phyloP scores from a whole-genome alignment of 176 grass and related monocot genomes.

The Avena atlantica region DNA sequence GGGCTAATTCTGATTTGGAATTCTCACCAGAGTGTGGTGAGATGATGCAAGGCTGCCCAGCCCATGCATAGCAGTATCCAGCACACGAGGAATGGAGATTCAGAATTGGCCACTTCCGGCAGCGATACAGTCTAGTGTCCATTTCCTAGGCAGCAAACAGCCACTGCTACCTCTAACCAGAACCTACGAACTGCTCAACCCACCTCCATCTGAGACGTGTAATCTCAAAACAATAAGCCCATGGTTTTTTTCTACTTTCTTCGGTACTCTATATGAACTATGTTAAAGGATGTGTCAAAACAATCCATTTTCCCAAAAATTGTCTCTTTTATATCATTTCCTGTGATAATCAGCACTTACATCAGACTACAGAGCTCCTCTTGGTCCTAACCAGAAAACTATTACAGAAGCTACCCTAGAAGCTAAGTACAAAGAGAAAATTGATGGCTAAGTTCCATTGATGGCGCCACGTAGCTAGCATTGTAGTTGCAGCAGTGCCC shows the following conservation, averaged over 20 bases:
- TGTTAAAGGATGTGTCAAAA: neutral
- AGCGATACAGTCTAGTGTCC: neutral
- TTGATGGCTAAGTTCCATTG: neutral
- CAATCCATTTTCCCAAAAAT: neutral
- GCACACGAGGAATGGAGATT: neutral
- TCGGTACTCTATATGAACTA: constrained; percentile 17
- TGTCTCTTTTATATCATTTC: neutral
- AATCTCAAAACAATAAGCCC: neutral
- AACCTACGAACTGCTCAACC: neutral
- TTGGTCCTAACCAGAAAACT: neutral
- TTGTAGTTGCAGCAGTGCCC: neutral
- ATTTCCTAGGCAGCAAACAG: neutral
- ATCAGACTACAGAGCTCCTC: neutral
- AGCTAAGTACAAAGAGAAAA: constrained; percentile 17
- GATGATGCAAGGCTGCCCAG: neutral
- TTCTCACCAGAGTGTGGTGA: neutral
- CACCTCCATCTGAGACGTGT: neutral
- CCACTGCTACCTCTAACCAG: neutral
- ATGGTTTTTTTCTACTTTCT: constrained; percentile 14
- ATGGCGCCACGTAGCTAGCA: neutral
- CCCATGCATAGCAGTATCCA: neutral
- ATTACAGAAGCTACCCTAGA: neutral
- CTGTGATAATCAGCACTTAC: neutral
- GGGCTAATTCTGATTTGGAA: neutral
- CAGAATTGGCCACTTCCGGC: neutral